Base-by-base conservation (phyloP, 805 yeast species). In the Yamadazyma olivae region DNA sequence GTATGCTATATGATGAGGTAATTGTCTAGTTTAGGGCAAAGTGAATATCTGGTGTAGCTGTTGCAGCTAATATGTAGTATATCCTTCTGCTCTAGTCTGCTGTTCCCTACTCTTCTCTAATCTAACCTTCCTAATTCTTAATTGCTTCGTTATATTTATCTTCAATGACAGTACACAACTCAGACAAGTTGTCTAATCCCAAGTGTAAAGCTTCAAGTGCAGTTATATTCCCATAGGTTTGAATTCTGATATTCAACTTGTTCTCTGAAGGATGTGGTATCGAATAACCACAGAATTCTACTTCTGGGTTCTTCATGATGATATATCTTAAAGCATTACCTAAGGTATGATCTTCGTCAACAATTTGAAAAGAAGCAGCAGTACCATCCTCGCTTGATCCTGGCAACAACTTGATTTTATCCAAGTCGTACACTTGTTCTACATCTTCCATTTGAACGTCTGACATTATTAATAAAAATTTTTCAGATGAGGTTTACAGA, bases 191-290 rank as follows among this genome's bases (percentile, higher is more conserved):
- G 44, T 84, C 85, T 42, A 93, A 73, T 17, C 98, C 98, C 59
- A 88, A 86, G 51, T 87, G 90, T 28, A 93, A 71, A 1, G 96
- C 98, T 58, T 91, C 95, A 26, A 86, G 79, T 3, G 98, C 98
- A 3, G 97, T 82, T 46, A 78, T 74, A 41, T 64, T 65, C 33
- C 83, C 96, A 55, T 89, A 90, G 1, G 99, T 93, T 67, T 93
- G 99, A 45, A 93, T 88, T 65, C 99, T 79, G 39, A 93, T 59
- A 64, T 93, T 88, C 63, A 93, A 69, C 49, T 84, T 83, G 42
- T 87, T 73, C 64, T 93, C 99, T 23, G 96, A 86, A 14, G 99
- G 99, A 63, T 93, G 99, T 8, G 99, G 99, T 48, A 93, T 93
- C 29, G 97, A 88, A 66, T 93, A 93, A 38, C 99, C 99, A 57